A percentile compares a stretch with the other conserved stretches of the same genome.
Evolutionary conservation across 139 green algal genomes (phyloP).

Genomic region (Raphidocelis subcapitata): DNA sequence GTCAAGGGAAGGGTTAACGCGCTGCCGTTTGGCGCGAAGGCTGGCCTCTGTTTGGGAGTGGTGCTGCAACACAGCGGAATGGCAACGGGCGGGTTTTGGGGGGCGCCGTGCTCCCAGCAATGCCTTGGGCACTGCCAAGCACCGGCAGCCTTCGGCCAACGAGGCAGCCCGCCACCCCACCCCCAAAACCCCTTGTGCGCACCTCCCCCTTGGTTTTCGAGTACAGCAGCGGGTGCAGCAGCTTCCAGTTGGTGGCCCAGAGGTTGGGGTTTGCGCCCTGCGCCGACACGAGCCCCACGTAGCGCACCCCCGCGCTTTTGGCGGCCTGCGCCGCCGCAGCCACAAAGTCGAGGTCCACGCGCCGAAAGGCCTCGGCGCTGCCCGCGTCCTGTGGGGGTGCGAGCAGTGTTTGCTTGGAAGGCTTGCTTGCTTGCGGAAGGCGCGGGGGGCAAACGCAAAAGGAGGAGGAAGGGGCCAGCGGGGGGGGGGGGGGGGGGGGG

Average conservation of each 20-base stretch:
- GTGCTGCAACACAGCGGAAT: no score
- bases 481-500: background rate
- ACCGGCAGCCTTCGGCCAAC: no score
- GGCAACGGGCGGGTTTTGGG: no score
- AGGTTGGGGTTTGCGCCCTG: constrained; percentile 23
- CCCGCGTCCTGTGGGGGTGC: constrained; percentile 35
- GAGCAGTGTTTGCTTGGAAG: background rate
- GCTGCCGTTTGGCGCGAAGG: no score
- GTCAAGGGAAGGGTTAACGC: no score
- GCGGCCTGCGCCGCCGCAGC: constrained; percentile 38
- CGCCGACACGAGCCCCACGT: constrained; percentile 8
- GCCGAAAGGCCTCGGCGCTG: constrained; percentile 49
- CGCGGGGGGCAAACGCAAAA: no score
- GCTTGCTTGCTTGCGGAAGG: no score
- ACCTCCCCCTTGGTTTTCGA: constrained; percentile 36
- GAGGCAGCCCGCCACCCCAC: no score
- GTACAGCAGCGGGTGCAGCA: constrained; percentile 46
- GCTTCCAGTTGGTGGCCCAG: constrained; percentile 16
- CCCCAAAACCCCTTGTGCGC: no score
- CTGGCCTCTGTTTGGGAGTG: no score
- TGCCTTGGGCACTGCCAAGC: no score
- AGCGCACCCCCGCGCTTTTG: constrained; percentile 30
- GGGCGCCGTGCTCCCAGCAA: no score
- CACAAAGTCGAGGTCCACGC: constrained; percentile 67
- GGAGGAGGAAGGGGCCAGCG: background rate